Conservation (phyloP, 129 eudicot genomes). For the Gnaphalium uliginosum region DNA sequence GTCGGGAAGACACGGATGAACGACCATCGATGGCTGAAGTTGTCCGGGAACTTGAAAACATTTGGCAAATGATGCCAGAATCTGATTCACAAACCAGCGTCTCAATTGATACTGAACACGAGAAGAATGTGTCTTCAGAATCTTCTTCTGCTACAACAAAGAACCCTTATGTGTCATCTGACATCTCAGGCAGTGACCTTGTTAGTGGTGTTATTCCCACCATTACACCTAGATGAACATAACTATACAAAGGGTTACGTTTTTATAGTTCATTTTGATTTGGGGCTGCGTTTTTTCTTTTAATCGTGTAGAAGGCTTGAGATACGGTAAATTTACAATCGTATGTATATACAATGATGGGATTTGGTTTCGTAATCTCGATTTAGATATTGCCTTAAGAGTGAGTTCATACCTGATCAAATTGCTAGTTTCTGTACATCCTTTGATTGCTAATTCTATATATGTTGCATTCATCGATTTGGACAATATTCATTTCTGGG, state of each 20-base stretch:
- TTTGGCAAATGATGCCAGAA: conserved; percentile 70
- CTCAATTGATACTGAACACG: conserved; percentile 21
- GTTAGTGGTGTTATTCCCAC: conserved; percentile 77
- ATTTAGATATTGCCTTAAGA: neutral
- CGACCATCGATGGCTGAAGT: conserved; percentile 91
- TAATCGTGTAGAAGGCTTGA: conserved; percentile 7
- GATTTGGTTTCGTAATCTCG: conserved; percentile 3
- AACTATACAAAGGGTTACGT: neutral
- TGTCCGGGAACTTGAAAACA: conserved; percentile 71
- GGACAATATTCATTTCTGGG: neutral
- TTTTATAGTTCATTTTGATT: conserved; percentile 8
- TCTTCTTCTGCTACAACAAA: conserved; percentile 50
- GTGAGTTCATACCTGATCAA: neutral
- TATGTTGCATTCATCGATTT: neutral
- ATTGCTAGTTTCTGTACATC: neutral
- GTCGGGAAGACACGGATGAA: conserved; percentile 72
- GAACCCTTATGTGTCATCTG: conserved; percentile 55
- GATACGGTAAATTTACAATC: neutral
- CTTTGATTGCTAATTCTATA: neutral
- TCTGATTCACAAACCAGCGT: conserved; percentile 42
- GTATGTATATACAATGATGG: neutral
- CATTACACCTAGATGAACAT: conserved; percentile 65
- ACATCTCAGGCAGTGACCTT: conserved; percentile 83
- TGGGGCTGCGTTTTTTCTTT: neutral
- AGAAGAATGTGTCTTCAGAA: conserved; percentile 28